Percentiles rank a stretch among this genome's conserved stretches.
Conservation (phyloP, 768 basidiomycete genomes). For the Guyanaporus albipodus region DNA sequence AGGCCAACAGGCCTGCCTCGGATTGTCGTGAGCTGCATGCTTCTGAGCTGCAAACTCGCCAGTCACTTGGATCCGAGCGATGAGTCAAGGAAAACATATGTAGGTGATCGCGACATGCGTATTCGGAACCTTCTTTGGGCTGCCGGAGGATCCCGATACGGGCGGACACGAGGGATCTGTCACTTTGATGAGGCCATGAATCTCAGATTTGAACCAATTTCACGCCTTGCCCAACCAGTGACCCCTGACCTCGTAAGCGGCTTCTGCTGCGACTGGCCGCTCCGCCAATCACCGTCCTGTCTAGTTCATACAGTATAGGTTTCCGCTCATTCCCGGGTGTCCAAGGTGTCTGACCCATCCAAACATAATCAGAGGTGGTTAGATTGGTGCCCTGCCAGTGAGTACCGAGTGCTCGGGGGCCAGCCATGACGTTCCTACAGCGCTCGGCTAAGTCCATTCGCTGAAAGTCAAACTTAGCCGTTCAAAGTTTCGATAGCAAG, state of each 20-base stretch:
- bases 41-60: conserved; percentile 8
- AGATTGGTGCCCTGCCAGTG: not conserved
- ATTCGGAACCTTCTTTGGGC: conserved; percentile 13
- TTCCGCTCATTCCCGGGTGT: not conserved
- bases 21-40: not conserved
- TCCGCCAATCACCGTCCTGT: conserved; percentile 4
- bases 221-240: conserved; percentile 5
- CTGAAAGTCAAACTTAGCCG: conserved; percentile 8
- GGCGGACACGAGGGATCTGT: conserved; percentile 15
- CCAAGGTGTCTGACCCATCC: not conserved
- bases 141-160: conserved; percentile 24
- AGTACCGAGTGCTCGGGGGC: not conserved
- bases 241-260: conserved; percentile 22
- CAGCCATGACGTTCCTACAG: not conserved
- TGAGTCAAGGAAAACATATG: conserved; percentile 8
- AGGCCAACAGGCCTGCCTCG: not conserved
- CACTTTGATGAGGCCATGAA: conserved; percentile 20
- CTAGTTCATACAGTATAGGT: not conserved
- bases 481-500: conserved; percentile 12
- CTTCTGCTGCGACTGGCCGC: conserved; percentile 2
- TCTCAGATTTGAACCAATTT: conserved; percentile 29
- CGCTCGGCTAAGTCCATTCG: conserved; percentile 1
- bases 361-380: not conserved
- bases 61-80: conserved; percentile 13
- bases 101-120: conserved; percentile 18